Evolutionary conservation across 31 red algal genomes (phyloP).

Genomic region (Porphyra umbilicalis): DNA sequence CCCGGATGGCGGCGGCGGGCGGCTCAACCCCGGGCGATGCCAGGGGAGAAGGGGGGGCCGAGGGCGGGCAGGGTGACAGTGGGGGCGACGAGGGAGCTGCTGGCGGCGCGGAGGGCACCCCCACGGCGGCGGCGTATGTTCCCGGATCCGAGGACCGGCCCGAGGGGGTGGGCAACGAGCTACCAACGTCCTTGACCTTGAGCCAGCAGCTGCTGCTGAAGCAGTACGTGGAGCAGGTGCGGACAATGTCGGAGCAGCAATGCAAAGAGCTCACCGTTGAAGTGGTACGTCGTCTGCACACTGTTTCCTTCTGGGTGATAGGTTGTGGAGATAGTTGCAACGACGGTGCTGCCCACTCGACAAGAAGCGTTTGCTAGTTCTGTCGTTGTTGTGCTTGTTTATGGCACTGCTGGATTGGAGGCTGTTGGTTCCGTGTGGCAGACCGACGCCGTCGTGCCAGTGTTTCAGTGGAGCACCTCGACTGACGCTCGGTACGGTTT

Average conservation of each 20-base stretch:
- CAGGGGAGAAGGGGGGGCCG: neutral
- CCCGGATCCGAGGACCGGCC: slow-evolving; percentile 1
- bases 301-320: too few relatives aligned
- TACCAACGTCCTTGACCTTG: slow-evolving; percentile 66
- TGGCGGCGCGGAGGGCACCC: neutral
- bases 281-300: too few relatives aligned
- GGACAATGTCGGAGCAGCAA: slow-evolving; percentile 47
- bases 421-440: too few relatives aligned
- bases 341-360: too few relatives aligned
- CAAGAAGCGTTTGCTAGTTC: neutral
- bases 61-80: neutral
- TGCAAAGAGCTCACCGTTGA: slow-evolving; percentile 66
- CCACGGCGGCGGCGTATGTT: neutral
- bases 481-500: too few relatives aligned
- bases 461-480: too few relatives aligned
- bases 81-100: neutral
- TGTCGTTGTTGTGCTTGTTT: neutral
- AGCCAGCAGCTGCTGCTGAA: slow-evolving; percentile 82
- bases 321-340: too few relatives aligned
- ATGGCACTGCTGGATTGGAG: too few relatives aligned
- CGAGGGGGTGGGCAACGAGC: slow-evolving; percentile 7
- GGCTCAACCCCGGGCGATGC: neutral
- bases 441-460: too few relatives aligned
- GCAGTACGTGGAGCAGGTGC: slow-evolving; percentile 74
- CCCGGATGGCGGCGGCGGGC: neutral